Evolutionary conservation across 805 yeast genomes (phyloP).

Genomic region (Kuraishia floccosa): DNA sequence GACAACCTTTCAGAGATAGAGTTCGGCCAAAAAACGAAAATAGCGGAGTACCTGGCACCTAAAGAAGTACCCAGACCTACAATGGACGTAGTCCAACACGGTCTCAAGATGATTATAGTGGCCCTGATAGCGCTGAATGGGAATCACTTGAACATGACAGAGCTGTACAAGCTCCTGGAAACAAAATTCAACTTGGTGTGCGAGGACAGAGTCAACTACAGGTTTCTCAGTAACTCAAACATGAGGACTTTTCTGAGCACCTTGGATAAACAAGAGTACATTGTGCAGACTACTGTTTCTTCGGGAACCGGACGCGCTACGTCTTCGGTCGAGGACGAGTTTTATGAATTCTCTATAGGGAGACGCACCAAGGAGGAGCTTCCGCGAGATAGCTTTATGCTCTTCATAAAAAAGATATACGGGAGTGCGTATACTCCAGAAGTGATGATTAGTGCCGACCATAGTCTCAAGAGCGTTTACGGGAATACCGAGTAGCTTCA

Average conservation of each 20-base stretch:
- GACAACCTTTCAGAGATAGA: not conserved
- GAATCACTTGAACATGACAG: conserved; percentile 15
- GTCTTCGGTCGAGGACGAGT: too few species aligned
- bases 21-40: too few species aligned
- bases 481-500: too few species aligned
- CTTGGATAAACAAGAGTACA: conserved; percentile 15
- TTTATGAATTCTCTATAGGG: conserved; percentile 15
- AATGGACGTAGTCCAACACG: conserved; percentile 10
- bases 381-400: conserved; percentile 10
- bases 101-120: conserved; percentile 14
- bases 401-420: conserved; percentile 12
- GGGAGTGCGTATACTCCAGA: too few species aligned
- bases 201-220: conserved; percentile 10
- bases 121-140: conserved; percentile 14
- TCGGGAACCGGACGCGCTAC: too few species aligned
- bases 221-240: conserved; percentile 9
- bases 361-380: conserved; percentile 16
- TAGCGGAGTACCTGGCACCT: too few species aligned
- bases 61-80: conserved; percentile 10
- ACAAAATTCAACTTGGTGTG: conserved; percentile 11
- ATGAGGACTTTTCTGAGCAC: conserved; percentile 10
- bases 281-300: conserved; percentile 9
- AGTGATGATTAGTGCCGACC: conserved; percentile 22
- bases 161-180: conserved; percentile 11
- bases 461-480: too few species aligned